Conservation (phyloP, 108 stramenopile species). For the Chaetoceros muelleri region DNA sequence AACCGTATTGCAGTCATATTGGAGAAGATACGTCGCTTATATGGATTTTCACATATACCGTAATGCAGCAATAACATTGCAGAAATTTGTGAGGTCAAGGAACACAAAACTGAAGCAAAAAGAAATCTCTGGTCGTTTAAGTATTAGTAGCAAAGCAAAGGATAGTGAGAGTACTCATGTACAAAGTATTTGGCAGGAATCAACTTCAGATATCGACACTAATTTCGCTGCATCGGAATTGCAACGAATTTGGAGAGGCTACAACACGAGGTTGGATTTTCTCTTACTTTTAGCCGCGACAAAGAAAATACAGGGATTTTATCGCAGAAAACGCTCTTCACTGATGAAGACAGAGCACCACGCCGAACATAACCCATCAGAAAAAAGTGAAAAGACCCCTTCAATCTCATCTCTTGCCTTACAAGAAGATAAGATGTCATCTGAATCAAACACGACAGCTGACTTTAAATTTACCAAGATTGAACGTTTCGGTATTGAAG, state of each 20-base stretch:
- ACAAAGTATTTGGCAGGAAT: no score
- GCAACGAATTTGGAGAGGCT: constrained; percentile 63
- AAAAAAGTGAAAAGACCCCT: neutral
- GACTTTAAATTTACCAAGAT: neutral
- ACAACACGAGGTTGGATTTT: constrained; percentile 20
- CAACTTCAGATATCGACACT: neutral
- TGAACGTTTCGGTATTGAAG: neutral
- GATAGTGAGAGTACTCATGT: no score
- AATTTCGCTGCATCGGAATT: constrained; percentile 29
- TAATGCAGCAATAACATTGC: neutral
- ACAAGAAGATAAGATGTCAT: no score
- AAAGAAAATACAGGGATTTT: constrained; percentile 34
- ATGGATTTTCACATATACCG: neutral
- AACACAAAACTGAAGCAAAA: neutral
- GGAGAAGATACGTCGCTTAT: neutral
- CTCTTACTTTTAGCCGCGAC: constrained; percentile 18
- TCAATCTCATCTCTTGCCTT: neutral
- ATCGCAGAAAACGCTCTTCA: constrained; percentile 11
- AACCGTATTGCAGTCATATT: constrained; percentile 4
- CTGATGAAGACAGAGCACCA: constrained; percentile 4
- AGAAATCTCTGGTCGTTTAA: no score
- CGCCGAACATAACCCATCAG: neutral
- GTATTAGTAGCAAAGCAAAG: no score
- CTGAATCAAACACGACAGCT: no score
- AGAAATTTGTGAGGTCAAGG: neutral